A percentile compares a stretch with the other conserved stretches of the same genome.
These are phyloP conservation scores for Pythium sukuiense DNA, from an alignment of 352 stramenopile species.

Conservation along the genomic window DNA sequence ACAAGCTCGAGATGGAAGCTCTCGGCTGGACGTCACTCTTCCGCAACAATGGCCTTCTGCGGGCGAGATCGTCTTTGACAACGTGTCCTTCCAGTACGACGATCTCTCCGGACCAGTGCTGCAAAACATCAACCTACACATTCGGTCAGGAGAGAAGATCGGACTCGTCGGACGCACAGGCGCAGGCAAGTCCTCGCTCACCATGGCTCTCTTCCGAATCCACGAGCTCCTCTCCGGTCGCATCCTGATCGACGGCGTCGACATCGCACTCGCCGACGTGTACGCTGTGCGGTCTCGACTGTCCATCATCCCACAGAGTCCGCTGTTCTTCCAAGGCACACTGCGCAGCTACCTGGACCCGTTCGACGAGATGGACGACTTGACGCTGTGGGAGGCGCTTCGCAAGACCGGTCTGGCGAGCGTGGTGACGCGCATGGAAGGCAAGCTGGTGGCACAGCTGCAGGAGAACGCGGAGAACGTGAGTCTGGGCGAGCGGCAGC, in stretches of 20 bases:
- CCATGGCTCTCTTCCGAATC: slow-evolving; percentile 25
- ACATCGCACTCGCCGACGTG: slow-evolving; percentile 24
- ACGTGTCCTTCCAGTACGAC: slow-evolving; percentile 26
- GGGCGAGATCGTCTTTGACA: slow-evolving; percentile 30
- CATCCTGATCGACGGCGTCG: slow-evolving; percentile 34
- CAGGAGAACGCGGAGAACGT: slow-evolving; percentile 75
- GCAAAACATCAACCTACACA: slow-evolving; percentile 37
- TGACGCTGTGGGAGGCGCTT: slow-evolving; percentile 67
- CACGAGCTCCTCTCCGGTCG: slow-evolving; percentile 20
- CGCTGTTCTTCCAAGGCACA: slow-evolving; percentile 23
- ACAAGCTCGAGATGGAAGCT: too few species aligned
- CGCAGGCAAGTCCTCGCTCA: slow-evolving; percentile 23
- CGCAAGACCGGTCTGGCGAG: slow-evolving; percentile 8
- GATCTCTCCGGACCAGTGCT: slow-evolving; percentile 6
- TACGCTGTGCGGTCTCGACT: slow-evolving; percentile 19
- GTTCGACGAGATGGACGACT: slow-evolving; percentile 60
- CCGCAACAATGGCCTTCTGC: slow-evolving; percentile 25
- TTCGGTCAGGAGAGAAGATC: slow-evolving; percentile 46
- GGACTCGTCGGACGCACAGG: slow-evolving; percentile 80
- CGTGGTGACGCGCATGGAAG: slow-evolving; percentile 9
- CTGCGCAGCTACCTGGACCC: slow-evolving; percentile 72
- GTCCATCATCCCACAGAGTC: slow-evolving; percentile 28
- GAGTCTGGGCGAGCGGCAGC: slow-evolving; percentile 47
- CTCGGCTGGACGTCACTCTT: too few species aligned
- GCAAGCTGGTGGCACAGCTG: slow-evolving; percentile 47